These are phyloP conservation scores for Penicillium sp. DNA, from an alignment of 2,329 filamentous ascomycete species.

Conservation along the genomic window DNA sequence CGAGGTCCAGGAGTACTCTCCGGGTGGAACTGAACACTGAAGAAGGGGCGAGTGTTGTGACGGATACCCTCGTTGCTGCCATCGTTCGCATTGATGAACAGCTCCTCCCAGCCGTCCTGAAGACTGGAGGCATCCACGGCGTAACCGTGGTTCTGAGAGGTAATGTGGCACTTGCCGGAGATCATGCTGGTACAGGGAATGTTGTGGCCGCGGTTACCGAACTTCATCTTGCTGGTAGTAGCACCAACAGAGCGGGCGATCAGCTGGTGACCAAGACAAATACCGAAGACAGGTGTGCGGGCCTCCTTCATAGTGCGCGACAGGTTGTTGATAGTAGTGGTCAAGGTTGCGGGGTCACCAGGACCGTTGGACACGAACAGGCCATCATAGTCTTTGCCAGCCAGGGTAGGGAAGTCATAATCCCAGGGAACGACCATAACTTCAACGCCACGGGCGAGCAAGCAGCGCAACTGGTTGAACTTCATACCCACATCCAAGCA, in stretches of 20 bases:
- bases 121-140: conserved; percentile 81
- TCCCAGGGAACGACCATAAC: conserved; percentile 95
- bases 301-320: conserved; percentile 71
- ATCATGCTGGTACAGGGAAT: conserved; percentile 96
- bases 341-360: conserved; percentile 85
- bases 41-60: conserved; percentile 80
- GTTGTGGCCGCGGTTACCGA: conserved; percentile 97
- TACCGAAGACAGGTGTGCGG: conserved; percentile 86
- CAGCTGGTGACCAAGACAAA: conserved; percentile 92
- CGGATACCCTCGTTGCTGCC: conserved; percentile 97
- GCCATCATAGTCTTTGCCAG: conserved; percentile 84
- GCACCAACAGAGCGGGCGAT: conserved; percentile 85
- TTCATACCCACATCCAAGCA: conserved; percentile 98
- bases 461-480: conserved; percentile 94
- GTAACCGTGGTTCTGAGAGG: conserved; percentile 96
- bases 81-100: conserved; percentile 98
- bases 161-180: conserved; percentile 96
- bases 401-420: conserved; percentile 77
- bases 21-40: conserved; percentile 99
- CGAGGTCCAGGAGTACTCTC: conserved; percentile 93
- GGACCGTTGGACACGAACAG: conserved; percentile 98
- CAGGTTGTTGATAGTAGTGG: conserved; percentile 74
- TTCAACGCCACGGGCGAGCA: conserved; percentile 86
- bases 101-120: conserved; percentile 78
- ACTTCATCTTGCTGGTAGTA: conserved; percentile 93